Conservation (phyloP, 176 grass and related monocot species). For the Oryza glaberrima region DNA sequence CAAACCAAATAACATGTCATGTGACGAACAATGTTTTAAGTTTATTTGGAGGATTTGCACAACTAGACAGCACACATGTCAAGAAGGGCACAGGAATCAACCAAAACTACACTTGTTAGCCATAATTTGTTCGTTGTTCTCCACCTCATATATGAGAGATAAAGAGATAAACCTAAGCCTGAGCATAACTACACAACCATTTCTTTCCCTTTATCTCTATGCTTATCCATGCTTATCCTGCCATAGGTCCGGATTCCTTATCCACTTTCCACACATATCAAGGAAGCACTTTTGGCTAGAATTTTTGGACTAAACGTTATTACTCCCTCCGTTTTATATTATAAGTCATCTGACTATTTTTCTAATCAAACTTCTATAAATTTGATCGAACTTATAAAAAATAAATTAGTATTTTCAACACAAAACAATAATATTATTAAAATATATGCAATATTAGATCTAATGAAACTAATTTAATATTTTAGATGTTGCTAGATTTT, state of each 20-base stretch:
- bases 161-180: neutral
- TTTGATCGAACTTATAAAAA: too few relatives aligned
- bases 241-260: neutral
- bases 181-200: neutral
- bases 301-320: neutral
- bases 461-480: too few relatives aligned
- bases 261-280: slow-evolving; percentile 1
- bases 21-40: neutral
- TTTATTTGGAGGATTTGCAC: neutral
- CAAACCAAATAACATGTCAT: neutral
- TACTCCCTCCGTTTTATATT: neutral
- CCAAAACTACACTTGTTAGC: neutral
- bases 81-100: neutral
- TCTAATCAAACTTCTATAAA: too few relatives aligned
- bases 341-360: too few relatives aligned
- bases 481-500: too few relatives aligned
- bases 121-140: neutral
- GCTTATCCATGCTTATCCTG: slow-evolving; percentile 15
- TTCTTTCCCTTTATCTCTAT: neutral
- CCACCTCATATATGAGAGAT: neutral
- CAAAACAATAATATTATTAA: too few relatives aligned
- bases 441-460: too few relatives aligned
- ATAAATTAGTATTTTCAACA: too few relatives aligned
- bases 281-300: neutral
- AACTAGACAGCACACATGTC: neutral